Evolutionary conservation across 768 basidiomycete species (phyloP).

Genomic region (Dentipellis fragilis): DNA sequence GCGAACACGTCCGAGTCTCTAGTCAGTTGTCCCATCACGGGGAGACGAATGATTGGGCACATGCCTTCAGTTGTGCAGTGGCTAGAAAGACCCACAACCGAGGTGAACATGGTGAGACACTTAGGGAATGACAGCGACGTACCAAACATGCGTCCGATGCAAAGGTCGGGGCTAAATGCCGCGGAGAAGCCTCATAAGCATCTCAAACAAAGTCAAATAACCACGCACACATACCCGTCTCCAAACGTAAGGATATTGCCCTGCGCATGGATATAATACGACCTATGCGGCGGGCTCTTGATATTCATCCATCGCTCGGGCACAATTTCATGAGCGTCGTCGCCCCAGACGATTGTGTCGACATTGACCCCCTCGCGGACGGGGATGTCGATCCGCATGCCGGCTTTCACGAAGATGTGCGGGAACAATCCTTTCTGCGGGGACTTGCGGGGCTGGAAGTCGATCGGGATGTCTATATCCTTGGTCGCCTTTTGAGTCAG

Average conservation of each 20-base stretch:
- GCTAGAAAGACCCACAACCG: not conserved
- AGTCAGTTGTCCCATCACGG: too few species aligned
- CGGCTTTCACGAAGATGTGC: too few species aligned
- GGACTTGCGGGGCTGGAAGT: too few species aligned
- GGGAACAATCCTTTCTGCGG: too few species aligned
- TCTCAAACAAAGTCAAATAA: too few species aligned
- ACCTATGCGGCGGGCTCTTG: not conserved
- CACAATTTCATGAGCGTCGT: constrained; percentile 4
- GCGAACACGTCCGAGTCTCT: too few species aligned
- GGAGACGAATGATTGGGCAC: not conserved
- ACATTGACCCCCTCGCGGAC: constrained; percentile 12
- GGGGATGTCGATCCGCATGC: constrained; percentile 6
- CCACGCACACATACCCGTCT: constrained; percentile 3
- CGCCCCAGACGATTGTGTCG: constrained; percentile 9
- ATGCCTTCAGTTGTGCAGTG: constrained; percentile 10
- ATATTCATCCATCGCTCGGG: constrained; percentile 14
- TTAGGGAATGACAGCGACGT: not conserved
- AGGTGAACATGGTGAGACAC: not conserved
- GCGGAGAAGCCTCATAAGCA: too few species aligned
- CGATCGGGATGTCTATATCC: too few species aligned
- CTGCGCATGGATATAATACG: not conserved
- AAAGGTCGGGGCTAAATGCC: constrained; percentile 5
- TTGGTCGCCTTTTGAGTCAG: too few species aligned
- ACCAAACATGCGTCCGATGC: constrained; percentile 8
- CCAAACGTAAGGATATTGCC: constrained; percentile 9